phyloP scores from a whole-genome alignment of 2,329 filamentous ascomycete species.

The Huntiella abstrusa region DNA sequence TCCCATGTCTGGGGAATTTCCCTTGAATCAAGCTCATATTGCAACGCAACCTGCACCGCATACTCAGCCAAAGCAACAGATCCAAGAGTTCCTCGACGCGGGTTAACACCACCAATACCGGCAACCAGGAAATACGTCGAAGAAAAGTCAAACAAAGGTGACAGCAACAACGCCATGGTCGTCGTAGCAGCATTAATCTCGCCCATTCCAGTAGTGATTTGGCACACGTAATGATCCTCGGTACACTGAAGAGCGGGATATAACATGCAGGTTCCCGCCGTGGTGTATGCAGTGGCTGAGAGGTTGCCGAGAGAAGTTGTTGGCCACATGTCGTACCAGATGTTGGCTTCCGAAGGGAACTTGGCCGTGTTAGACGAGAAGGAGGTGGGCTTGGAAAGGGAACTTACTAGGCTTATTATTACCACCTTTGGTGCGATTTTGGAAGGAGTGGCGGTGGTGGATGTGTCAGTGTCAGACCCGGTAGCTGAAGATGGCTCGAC shows the following conservation, averaged over 20 bases:
- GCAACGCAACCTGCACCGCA: constrained; percentile 53
- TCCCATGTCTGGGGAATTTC: constrained; percentile 46
- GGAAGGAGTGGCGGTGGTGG: background rate
- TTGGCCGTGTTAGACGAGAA: constrained; percentile 15
- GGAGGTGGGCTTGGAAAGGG: background rate
- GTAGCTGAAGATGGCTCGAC: too few relatives aligned
- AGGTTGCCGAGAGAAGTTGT: constrained; percentile 32
- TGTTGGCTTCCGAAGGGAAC: constrained; percentile 42
- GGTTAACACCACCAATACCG: constrained; percentile 59
- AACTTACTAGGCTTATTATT: constrained; percentile 40
- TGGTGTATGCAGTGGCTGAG: constrained; percentile 34
- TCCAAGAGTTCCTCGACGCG: constrained; percentile 44
- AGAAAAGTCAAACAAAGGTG: constrained; percentile 41
- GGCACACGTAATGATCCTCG: constrained; percentile 40
- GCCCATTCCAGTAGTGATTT: constrained; percentile 46
- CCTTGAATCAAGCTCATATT: constrained; percentile 56
- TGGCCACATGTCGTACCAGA: constrained; percentile 38
- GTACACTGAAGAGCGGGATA: constrained; percentile 49
- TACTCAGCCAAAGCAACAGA: constrained; percentile 50
- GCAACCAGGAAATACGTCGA: constrained; percentile 52
- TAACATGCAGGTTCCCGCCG: constrained; percentile 45
- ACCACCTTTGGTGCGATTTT: constrained; percentile 38
- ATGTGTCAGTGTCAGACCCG: background rate
- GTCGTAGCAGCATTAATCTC: constrained; percentile 60
- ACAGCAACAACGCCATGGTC: constrained; percentile 43